phyloP scores from a whole-genome alignment of 2,329 filamentous ascomycete genomes.

The Sporothrix globosa region DNA sequence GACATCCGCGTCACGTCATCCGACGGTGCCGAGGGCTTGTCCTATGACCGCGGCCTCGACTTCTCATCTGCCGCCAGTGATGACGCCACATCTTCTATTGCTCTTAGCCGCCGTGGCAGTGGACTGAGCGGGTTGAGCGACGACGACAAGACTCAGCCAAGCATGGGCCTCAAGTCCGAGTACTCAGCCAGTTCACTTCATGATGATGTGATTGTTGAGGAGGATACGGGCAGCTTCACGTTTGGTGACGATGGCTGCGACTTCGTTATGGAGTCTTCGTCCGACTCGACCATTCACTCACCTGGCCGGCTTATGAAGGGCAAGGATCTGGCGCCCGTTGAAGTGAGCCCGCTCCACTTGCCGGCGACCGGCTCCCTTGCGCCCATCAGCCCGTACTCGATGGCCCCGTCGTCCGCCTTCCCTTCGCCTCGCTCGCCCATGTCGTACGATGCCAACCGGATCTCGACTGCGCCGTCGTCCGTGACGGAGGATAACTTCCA shows the following conservation, averaged over 20 bases:
- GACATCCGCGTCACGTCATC: constrained; percentile 37
- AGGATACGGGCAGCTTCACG: constrained; percentile 47
- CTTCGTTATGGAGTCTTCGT: constrained; percentile 42
- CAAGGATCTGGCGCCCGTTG: constrained; percentile 56
- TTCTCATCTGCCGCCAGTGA: constrained; percentile 29
- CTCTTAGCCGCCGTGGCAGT: constrained; percentile 52
- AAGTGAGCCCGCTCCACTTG: constrained; percentile 53
- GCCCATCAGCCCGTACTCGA: constrained; percentile 67
- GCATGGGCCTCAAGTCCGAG: constrained; percentile 52
- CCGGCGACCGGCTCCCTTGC: constrained; percentile 49
- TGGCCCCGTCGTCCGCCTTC: constrained; percentile 62
- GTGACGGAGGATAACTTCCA: constrained; percentile 72
- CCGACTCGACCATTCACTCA: constrained; percentile 52
- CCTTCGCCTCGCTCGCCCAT: constrained; percentile 71
- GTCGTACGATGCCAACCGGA: constrained; percentile 70
- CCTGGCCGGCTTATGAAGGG: constrained; percentile 48
- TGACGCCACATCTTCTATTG: constrained; percentile 36
- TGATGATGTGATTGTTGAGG: constrained; percentile 57
- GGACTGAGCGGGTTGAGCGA: constrained; percentile 53
- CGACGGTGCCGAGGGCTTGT: constrained; percentile 26
- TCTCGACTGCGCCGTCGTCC: constrained; percentile 76
- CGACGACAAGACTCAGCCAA: constrained; percentile 44
- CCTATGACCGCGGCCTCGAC: constrained; percentile 23
- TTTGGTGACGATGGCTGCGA: constrained; percentile 36
- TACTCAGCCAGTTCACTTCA: constrained; percentile 56